Base-by-base conservation (phyloP, 2,329 filamentous ascomycete genomes). In the Monilinia vaccinii-corymbosi region DNA sequence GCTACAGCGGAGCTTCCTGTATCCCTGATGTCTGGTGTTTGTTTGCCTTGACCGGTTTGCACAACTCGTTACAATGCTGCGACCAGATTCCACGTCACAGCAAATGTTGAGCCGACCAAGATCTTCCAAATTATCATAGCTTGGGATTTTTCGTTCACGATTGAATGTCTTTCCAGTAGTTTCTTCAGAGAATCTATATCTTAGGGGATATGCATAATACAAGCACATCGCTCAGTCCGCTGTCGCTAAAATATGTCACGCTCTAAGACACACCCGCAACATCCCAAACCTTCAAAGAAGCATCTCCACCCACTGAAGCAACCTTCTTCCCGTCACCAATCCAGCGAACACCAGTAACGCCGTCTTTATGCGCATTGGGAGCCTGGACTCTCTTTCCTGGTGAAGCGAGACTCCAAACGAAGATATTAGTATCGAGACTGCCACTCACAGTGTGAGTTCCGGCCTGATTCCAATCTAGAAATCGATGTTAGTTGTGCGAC, bases 331-430 rank as follows among this genome's bases (percentile, higher is more conserved):
- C 78, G 10, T 81, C 83, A 32, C 80, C 81, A 16, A 89, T 79
- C 91, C 93, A 99, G 14, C 81, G 81, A 18, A 97, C 87, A 18
- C 89, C 93, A 66, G 88, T 91, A 21, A 97, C 91, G 11, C 94
- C 94, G 71, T 97, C 94, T 76, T 97, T 97, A 76, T 99, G 94
- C 53, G 93, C 91, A 71, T 96, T 96, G 25, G 85, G 76, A 16
- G 85, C 87, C 77, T 94, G 93, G 66, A 95, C 82, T 66, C 93
- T 82, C 74, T 89, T 89, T 2, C 90, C 91, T 0, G 93, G 93
- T 71, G 90, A 89, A 47, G 78, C 76, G 45, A 97, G 74, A 72
- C 90, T 96, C 91, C 94, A 99, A 34, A 96, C 85, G 71, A 90
- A 92, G 23, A 99, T 82, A 70, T 96, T 91, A 0, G 93, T 97